Base-by-base conservation (phyloP, 768 basidiomycete species). In the Candolleomyces efflorescens region DNA sequence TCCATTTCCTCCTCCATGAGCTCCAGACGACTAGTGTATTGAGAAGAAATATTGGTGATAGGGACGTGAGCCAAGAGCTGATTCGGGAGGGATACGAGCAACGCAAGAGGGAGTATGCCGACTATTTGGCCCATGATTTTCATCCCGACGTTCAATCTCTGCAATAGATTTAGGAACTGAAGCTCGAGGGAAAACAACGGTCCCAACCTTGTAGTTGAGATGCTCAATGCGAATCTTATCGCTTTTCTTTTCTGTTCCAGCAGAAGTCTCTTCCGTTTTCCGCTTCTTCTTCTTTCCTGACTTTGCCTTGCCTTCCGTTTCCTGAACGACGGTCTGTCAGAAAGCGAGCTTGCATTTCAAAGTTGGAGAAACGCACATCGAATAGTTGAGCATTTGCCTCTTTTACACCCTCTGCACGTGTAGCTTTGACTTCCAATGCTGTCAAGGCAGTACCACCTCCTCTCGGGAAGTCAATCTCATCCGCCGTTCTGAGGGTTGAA, bases 11-110 rank as follows among this genome's bases (percentile, higher is more conserved):
- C 68, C 3, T 75, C 79, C 61, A 81, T 78, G 32, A 79, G 77
- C 67, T 92, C 89, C 26, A 98, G 78, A 18, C 81, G 75, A 26
- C 71, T 63, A 7, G 94, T 98, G 58, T 94, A 79, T 65, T 90
- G 87, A 32, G 82, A 72, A 13, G 94, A 91, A 58, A 98, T 82
- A 70, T 94, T 87, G 41, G 95, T 98, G 62, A 99, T 92, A 22
- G 96, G 95, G 36, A 98, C 80, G 72, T 99, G 94, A 9, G 84
- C 97, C 63, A 91, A 82, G 39, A 99, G 84, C 72, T 98, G 95
- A 65, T 95, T 92, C 17, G 97, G 96, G n/a, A 99, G 79, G 17
- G 96, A 98, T 26, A 98, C 78, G 58, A 98, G 82, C 59, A 99
- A 81, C 46, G 92, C 89, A 37, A 99, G 84, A 11, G 95, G 91